A percentile compares a stretch with the other conserved stretches of the same genome.
phyloP scores from a whole-genome alignment of 495 filamentous ascomycete species.

The Trichoderma erinaceum region DNA sequence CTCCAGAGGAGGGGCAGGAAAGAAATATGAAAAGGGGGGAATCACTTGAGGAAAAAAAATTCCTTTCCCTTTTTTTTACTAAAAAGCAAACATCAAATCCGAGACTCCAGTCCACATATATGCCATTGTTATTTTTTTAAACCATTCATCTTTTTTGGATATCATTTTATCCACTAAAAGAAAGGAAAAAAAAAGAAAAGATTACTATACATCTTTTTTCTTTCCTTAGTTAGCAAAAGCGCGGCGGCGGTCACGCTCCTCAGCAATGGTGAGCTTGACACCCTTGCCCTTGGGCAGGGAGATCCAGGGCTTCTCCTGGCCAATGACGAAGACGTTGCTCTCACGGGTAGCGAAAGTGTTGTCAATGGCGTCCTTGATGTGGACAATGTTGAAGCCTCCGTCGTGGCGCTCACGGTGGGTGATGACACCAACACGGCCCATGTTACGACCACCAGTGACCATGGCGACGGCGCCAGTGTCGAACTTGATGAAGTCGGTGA shows the following conservation, averaged over 20 bases:
- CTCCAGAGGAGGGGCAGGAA: constrained; percentile 1
- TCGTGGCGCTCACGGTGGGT: constrained; percentile 99
- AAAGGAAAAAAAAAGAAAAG: neutral
- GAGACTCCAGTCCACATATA: constrained; percentile 16
- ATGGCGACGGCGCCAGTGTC: constrained; percentile 96
- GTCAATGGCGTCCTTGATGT: constrained; percentile 99
- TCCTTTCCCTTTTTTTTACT: neutral
- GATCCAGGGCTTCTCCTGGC: constrained; percentile 96
- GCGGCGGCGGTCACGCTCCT: constrained; percentile 94
- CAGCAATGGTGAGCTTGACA: constrained; percentile 97
- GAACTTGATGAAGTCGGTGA: constrained; percentile 91
- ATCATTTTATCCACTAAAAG: neutral
- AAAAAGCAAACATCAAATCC: constrained; percentile 16
- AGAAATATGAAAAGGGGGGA: neutral
- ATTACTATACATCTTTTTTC: neutral
- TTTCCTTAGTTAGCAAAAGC: constrained; percentile 49
- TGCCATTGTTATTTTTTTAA: constrained; percentile 8
- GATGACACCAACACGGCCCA: constrained; percentile 99
- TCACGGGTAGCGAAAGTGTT: constrained; percentile 98
- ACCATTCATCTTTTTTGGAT: neutral
- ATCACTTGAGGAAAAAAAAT: neutral
- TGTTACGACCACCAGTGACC: constrained; percentile 98
- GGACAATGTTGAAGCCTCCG: constrained; percentile 98
- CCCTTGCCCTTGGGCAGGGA: constrained; percentile 99
- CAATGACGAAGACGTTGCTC: constrained; percentile 97